Base-by-base conservation (phyloP, 1,284 basidiomycete genomes). In the Tylopilus sp. region DNA sequence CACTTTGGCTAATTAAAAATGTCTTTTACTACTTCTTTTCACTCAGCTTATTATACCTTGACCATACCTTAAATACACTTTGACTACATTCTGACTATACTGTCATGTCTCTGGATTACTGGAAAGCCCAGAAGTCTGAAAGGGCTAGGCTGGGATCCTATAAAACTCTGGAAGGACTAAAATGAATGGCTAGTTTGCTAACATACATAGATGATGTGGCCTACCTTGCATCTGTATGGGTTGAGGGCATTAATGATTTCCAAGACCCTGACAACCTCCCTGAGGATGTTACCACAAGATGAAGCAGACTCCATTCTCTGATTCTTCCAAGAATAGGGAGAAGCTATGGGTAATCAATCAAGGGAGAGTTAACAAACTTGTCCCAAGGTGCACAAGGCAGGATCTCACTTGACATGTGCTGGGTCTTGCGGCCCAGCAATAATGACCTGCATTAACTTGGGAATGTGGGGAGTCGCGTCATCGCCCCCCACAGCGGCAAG, bases 191-290 rank as follows among this genome's bases (percentile, higher is more conserved):
- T n/a, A n/a, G n/a, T n/a, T n/a, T n/a, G n/a, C n/a, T n/a, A n/a
- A n/a, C n/a, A n/a, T n/a, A n/a, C n/a, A n/a, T n/a, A n/a, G n/a
- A n/a, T n/a, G 15, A 33, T 21, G 38, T 25, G 16, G 53, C 69
- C 42, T 62, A 91, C 90, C 78, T 93, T 95, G 61, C 96, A 87
- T 60, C 89, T 79, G 70, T 98, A 99, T 0, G 97, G 97, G 69
- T 99, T 97, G 28, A 99, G 74, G n/a, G 97, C 97, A 52, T 97
- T 97, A 4, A 99, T 76, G 52, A 97, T 94, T 55, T 97, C 97
- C 60, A 99, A 80, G 3, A 97, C 96, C 57, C 95, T 89, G 54
- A 99, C 71, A 65, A 89, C 89, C 67, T 99, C 97, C 46, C 96
- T 77, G 40, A 99, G 71, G 65, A 89, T 92, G 62, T 99, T 96